Evolutionary conservation across 805 yeast genomes (phyloP).

Genomic region (Kockiozyma suomiensis): DNA sequence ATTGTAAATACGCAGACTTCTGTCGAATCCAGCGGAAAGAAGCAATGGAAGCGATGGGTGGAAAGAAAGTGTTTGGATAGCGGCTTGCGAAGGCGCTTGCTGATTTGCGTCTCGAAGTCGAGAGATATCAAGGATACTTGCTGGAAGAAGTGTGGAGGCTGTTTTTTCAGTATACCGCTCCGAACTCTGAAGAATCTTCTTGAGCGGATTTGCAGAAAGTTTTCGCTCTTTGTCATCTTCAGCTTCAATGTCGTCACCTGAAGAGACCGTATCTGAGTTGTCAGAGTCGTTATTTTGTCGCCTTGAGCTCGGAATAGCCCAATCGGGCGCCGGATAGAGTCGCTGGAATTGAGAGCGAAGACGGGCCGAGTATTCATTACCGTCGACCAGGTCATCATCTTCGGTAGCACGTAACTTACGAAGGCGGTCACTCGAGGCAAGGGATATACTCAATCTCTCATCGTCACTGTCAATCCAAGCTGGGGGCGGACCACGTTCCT

Average conservation of each 20-base stretch:
- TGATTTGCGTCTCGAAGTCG: slow-evolving; percentile 86
- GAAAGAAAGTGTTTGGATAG: slow-evolving; percentile 82
- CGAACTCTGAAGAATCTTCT: slow-evolving; percentile 39
- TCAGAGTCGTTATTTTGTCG: slow-evolving; percentile 36
- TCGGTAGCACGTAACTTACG: slow-evolving; percentile 70
- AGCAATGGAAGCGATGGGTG: slow-evolving; percentile 83
- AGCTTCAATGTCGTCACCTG: slow-evolving; percentile 38
- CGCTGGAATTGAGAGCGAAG: slow-evolving; percentile 70
- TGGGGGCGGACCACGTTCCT: slow-evolving; percentile 40
- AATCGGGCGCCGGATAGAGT: slow-evolving; percentile 80
- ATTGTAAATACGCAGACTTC: slow-evolving; percentile 82
- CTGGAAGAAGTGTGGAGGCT: slow-evolving; percentile 62
- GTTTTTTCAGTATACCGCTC: slow-evolving; percentile 38
- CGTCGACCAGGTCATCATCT: slow-evolving; percentile 56
- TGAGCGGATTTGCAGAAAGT: slow-evolving; percentile 41
- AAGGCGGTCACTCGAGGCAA: slow-evolving; percentile 59
- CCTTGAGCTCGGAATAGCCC: slow-evolving; percentile 57
- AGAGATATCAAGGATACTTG: slow-evolving; percentile 70
- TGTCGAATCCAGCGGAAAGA: slow-evolving; percentile 90
- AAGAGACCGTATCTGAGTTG: slow-evolving; percentile 39
- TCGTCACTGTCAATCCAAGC: slow-evolving; percentile 95
- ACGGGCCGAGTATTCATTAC: slow-evolving; percentile 62
- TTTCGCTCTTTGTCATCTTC: slow-evolving; percentile 39
- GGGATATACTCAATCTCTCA: slow-evolving; percentile 65
- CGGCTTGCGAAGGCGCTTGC: slow-evolving; percentile 68